phyloP scores from a whole-genome alignment of 208 protist genomes.

The Novymonas esmeraldas region DNA sequence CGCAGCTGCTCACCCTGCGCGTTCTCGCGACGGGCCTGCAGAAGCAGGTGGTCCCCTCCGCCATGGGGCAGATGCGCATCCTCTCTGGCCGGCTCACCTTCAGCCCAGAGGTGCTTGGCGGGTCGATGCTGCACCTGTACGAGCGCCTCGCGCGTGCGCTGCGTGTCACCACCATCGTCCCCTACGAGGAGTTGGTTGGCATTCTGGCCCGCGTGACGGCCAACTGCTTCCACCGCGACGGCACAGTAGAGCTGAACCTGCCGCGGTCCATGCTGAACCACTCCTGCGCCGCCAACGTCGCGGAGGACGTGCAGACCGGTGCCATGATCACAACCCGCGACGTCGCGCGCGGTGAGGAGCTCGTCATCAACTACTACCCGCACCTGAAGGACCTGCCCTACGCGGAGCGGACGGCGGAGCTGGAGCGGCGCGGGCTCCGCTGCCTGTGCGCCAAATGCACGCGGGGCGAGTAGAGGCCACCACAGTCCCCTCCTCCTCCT shows the following conservation, averaged over 20 bases:
- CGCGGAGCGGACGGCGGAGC: slow-evolving; percentile 51
- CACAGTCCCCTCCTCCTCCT: too few species aligned
- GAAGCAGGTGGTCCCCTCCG: slow-evolving; percentile 64
- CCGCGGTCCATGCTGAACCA: slow-evolving; percentile 84
- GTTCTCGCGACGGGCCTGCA: slow-evolving; percentile 56
- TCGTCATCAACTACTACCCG: slow-evolving; percentile 83
- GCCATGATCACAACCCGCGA: slow-evolving; percentile 53
- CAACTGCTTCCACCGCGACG: slow-evolving; percentile 74
- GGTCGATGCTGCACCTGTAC: slow-evolving; percentile 75
- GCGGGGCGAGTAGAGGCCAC: slow-evolving; percentile 18
- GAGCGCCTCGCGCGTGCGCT: slow-evolving; percentile 68
- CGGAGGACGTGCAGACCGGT: slow-evolving; percentile 51
- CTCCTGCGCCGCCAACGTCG: slow-evolving; percentile 79
- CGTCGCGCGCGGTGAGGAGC: slow-evolving; percentile 58
- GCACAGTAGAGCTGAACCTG: slow-evolving; percentile 65
- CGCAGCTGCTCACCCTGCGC: slow-evolving; percentile 81
- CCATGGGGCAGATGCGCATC: slow-evolving; percentile 69
- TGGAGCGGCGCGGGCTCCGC: slow-evolving; percentile 55
- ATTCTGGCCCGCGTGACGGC: slow-evolving; percentile 67
- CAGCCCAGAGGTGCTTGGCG: slow-evolving; percentile 51
- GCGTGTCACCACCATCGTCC: slow-evolving; percentile 62
- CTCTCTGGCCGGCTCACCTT: slow-evolving; percentile 72
- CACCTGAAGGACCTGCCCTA: slow-evolving; percentile 62
- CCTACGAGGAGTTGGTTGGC: slow-evolving; percentile 85
- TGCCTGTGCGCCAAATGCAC: slow-evolving; percentile 63